Percentiles rank a stretch among this genome's conserved stretches.
Evolutionary conservation across 805 yeast genomes (phyloP).

Genomic region (Teunomyces tritomae): DNA sequence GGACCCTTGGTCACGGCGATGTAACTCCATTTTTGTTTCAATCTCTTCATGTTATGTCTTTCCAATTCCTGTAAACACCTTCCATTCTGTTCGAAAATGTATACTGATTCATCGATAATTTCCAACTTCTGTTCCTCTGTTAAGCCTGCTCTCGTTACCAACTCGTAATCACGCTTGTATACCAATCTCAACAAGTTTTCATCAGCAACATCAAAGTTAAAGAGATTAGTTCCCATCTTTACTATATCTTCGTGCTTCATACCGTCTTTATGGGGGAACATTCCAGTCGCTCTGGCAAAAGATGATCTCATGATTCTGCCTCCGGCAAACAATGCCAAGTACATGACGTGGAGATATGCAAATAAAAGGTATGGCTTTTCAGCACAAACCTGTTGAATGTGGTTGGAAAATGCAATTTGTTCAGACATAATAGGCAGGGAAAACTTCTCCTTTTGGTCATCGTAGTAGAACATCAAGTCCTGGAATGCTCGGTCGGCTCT

Average conservation of each 20-base stretch:
- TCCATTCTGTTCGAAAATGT: slow-evolving; percentile 62
- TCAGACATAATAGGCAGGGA: slow-evolving; percentile 53
- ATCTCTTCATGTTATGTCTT: slow-evolving; percentile 55
- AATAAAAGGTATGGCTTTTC: slow-evolving; percentile 69
- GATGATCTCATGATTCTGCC: slow-evolving; percentile 72
- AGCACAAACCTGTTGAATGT: slow-evolving; percentile 50
- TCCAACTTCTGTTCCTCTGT: slow-evolving; percentile 70
- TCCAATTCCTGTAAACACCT: slow-evolving; percentile 66
- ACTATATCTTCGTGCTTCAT: slow-evolving; percentile 62
- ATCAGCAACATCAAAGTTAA: slow-evolving; percentile 65
- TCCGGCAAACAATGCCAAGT: slow-evolving; percentile 83
- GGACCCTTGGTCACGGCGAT: slow-evolving; percentile 52
- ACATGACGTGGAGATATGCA: slow-evolving; percentile 84
- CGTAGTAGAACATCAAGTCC: slow-evolving; percentile 69
- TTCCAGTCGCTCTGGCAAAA: slow-evolving; percentile 60
- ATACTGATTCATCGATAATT: slow-evolving; percentile 64
- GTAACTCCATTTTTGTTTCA: slow-evolving; percentile 55
- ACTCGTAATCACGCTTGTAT: slow-evolving; percentile 75
- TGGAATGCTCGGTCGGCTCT: slow-evolving; percentile 54
- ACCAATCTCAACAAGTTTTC: slow-evolving; percentile 60
- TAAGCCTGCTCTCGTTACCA: slow-evolving; percentile 67
- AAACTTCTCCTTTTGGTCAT: slow-evolving; percentile 54
- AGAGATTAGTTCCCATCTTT: slow-evolving; percentile 65
- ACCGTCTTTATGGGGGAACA: slow-evolving; percentile 74
- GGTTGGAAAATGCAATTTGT: slow-evolving; percentile 62